These are phyloP conservation scores for Carallia pectinifolia DNA, from an alignment of 345 rosid genomes.

Conservation along the genomic window DNA sequence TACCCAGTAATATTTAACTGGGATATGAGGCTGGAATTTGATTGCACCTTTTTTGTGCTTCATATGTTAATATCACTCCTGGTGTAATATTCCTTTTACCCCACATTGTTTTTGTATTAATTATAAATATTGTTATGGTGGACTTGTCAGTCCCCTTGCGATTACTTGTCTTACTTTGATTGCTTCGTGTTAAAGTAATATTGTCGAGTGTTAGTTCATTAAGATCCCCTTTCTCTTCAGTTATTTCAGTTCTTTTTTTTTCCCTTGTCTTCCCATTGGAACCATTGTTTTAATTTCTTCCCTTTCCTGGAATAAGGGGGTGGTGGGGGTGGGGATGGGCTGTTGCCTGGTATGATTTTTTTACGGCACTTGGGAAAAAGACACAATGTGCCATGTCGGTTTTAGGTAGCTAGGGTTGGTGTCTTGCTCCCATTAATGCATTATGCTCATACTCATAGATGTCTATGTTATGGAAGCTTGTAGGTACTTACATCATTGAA, in stretches of 20 bases:
- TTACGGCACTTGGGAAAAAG: no score
- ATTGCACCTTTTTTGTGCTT: background rate
- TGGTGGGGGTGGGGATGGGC: no score
- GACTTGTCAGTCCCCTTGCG: no score
- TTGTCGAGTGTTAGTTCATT: no score
- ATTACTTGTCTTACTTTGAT: no score
- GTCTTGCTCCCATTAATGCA: background rate
- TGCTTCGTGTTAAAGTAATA: no score
- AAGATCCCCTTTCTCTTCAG: background rate
- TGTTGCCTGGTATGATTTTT: no score
- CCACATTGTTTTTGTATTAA: background rate
- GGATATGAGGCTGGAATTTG: background rate
- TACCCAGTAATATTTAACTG: background rate
- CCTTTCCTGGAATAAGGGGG: no score
- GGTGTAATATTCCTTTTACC: background rate
- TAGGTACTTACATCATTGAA: background rate
- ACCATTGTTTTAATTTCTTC: no score
- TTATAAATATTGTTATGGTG: background rate
- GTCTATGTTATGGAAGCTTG: background rate
- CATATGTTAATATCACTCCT: background rate
- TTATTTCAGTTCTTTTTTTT: background rate
- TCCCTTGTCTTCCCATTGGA: background rate
- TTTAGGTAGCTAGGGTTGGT: background rate
- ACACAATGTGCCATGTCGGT: no score
- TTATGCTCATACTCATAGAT: background rate